Base-by-base conservation (phyloP, 495 filamentous ascomycete species). In the Neurospora sp. region DNA sequence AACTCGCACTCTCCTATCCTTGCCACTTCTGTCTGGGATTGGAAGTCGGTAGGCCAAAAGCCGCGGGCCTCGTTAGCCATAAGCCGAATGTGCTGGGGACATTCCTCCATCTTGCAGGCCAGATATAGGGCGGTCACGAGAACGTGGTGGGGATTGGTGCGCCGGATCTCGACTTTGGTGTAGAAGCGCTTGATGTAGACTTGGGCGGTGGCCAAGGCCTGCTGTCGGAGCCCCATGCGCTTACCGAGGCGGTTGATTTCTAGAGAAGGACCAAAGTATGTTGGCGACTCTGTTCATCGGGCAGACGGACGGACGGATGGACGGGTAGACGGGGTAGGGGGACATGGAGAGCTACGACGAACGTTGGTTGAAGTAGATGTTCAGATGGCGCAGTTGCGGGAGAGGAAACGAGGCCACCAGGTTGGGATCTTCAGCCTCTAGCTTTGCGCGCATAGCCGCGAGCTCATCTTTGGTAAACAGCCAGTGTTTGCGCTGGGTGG, bases 41-140 rank as follows among this genome's bases (percentile, higher is more conserved):
- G 90, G 77, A 92, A 89, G 70, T 96, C 94, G 91, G 92, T 90
- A 78, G 93, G 92, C 93, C 94, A 99, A 54, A 94, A 84, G 69
- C 89, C 86, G n/a, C 93, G 89, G 5, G 94, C 93, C 81, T 99
- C 95, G 6, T 88, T 89, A 3, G 94, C 90, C 59, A 99, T 88
- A 70, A 94, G 87, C 39, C 95, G 88, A 74, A 99, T 98, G 81
- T 99, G 96, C 81, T 97, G 94, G 37, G 96, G 96, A 75, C 91
- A 95, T 82, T 99, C 96, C 81, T 99, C 96, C 92, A 97, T 97
- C 83, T 99, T 99, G 84, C 94, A 97, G 69, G 96, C 96, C 40
- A 99, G 86, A 82, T 99, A 99, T 74, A 98, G 84, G 36, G 95
- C 93, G 5, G 96, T 98, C 37, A 93, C 90, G 74, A 97, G 85